Conservation (phyloP, 225 moss, liverwort and hornwort species). For the Anthoceros angustus region DNA sequence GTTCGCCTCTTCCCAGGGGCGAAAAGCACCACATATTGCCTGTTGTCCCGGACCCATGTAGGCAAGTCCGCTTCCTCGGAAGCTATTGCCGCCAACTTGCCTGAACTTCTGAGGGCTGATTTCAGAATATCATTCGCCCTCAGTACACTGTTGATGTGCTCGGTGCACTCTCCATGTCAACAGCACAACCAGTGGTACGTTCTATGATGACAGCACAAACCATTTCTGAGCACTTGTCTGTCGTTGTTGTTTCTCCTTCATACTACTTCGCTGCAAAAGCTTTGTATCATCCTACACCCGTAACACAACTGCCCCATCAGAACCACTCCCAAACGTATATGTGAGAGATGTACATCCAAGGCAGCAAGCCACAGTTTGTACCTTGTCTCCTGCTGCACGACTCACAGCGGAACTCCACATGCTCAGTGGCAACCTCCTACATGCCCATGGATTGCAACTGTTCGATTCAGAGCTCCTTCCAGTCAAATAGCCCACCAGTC, state of each 20-base stretch:
- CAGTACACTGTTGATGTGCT: background rate
- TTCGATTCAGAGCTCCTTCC: background rate
- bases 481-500: too few relatives aligned
- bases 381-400: constrained; percentile 95
- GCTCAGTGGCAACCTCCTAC: constrained; percentile 62
- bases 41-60: constrained; percentile 57
- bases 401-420: constrained; percentile 82
- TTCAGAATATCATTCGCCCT: constrained; percentile 91
- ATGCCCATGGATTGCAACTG: background rate
- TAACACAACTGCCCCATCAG: constrained; percentile 5
- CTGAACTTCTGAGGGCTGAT: constrained; percentile 56
- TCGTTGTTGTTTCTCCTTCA: constrained; percentile 58
- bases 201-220: constrained; percentile 14
- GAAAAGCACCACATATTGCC: constrained; percentile 65
- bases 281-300: constrained; percentile 85
- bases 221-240: constrained; percentile 74
- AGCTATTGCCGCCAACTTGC: constrained; percentile 76
- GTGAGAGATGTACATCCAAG: background rate
- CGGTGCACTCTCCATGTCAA: background rate
- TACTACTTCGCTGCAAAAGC: constrained; percentile 83
- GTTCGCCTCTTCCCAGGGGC: constrained; percentile 82
- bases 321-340: background rate
- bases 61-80: constrained; percentile 87
- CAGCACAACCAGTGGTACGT: background rate
- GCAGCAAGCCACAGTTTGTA: constrained; percentile 9